Conservation (phyloP, 176 grass and related monocot genomes). For the Poa pratensis region DNA sequence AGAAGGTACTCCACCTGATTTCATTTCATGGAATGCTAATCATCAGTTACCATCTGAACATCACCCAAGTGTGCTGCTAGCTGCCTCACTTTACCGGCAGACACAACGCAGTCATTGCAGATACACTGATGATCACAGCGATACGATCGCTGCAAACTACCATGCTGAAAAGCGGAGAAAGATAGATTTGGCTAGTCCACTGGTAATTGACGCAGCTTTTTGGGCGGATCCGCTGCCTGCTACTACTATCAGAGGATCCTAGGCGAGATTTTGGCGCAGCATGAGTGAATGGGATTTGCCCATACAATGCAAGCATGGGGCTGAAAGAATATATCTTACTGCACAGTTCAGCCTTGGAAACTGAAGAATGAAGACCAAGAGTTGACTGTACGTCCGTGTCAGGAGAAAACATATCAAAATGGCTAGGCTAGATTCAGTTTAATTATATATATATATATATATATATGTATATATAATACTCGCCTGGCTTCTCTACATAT, state of each 20-base stretch:
- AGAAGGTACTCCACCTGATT: neutral
- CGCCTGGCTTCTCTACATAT: neutral
- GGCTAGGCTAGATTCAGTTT: neutral
- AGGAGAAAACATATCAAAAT: neutral
- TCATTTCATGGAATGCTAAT: neutral
- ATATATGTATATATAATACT: neutral
- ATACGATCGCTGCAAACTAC: constrained; percentile 25
- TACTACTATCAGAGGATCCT: constrained; percentile 20
- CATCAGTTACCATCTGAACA: constrained; percentile 6
- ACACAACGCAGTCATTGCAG: neutral
- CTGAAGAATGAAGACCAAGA: constrained; percentile 7
- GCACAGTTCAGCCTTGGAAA: constrained; percentile 25
- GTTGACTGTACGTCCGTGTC: neutral
- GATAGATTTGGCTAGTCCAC: neutral
- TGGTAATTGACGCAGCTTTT: constrained; percentile 44
- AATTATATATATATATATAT: neutral
- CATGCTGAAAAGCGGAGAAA: neutral
- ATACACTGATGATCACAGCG: constrained; percentile 19
- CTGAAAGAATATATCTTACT: constrained; percentile 6
- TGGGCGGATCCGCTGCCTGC: constrained; percentile 37
- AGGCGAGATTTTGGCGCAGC: constrained; percentile 6
- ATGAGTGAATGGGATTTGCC: constrained; percentile 1
- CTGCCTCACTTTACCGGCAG: neutral
- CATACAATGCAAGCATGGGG: neutral
- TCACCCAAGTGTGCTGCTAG: neutral